These are phyloP conservation scores for Yamadazyma atmosphaerica DNA, from an alignment of 1,139 yeast genomes.

Conservation along the genomic window DNA sequence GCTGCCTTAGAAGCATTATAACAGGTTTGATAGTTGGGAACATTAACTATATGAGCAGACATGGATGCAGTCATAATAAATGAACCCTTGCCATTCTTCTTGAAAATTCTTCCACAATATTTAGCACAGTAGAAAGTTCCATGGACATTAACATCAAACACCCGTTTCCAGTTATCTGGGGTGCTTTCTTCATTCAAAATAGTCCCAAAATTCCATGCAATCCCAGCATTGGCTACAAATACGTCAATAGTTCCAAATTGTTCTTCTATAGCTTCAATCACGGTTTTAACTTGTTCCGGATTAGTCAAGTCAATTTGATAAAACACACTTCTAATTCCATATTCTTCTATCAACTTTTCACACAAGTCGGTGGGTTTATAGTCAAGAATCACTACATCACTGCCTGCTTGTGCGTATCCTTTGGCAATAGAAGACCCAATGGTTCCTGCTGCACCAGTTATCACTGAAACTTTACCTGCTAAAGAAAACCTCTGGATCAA, in stretches of 20 bases:
- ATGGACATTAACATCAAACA: constrained; percentile 44
- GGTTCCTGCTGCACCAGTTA: constrained; percentile 80
- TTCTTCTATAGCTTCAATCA: constrained; percentile 31
- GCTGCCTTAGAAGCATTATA: constrained; percentile 63
- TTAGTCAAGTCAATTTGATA: constrained; percentile 43
- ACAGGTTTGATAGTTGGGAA: constrained; percentile 64
- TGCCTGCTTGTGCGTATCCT: constrained; percentile 82
- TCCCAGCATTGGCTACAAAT: constrained; percentile 55
- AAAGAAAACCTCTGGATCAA: constrained; percentile 51
- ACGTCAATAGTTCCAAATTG: constrained; percentile 48
- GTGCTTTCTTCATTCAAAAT: constrained; percentile 42
- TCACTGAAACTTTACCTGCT: constrained; percentile 73
- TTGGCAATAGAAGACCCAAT: constrained; percentile 79
- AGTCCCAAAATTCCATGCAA: constrained; percentile 44
- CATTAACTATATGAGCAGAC: constrained; percentile 66
- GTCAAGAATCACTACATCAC: constrained; percentile 59
- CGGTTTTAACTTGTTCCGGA: constrained; percentile 35
- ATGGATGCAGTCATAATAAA: constrained; percentile 61
- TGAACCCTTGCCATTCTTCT: constrained; percentile 47
- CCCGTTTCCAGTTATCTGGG: constrained; percentile 47
- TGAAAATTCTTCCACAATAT: constrained; percentile 40
- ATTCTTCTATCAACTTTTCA: constrained; percentile 48
- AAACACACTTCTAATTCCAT: constrained; percentile 57
- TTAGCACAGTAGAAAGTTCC: constrained; percentile 49
- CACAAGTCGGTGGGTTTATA: constrained; percentile 37